Base-by-base conservation (phyloP, 371 early-diverging fungal genomes). In the Smittium mucronatum region DNA sequence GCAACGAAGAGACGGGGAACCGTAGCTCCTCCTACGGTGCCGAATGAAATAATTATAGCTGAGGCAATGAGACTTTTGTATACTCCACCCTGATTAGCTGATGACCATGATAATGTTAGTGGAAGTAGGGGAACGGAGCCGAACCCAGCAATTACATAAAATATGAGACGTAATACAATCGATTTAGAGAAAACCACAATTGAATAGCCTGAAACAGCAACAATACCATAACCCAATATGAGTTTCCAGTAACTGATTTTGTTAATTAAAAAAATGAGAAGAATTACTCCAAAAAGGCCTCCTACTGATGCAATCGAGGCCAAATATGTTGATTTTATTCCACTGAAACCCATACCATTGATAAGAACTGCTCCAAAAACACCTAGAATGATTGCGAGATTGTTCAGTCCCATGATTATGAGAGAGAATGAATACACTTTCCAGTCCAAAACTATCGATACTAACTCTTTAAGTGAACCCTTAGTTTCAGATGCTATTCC, bases 331-430 rank as follows among this genome's bases (percentile, higher is more conserved):
- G 78, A 70, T 16, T 69, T 71, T 2, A 72, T 31, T 57, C 78
- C 58, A 17, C 78, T 79, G 75, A 78, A 88, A 0, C 89, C 88
- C 77, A 88, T 81, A 25, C 83, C 80, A 31, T 79, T 78, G 72
- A 90, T 86, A 60, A 90, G 87, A 63, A 87, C 87, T 0, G 91
- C 87, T 63, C 89, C 74, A 72, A 87, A 92, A 29, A 86, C 78
- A 69, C 82, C 80, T 63, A 87, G 74, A 64, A 86, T 84, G 75
- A 86, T 84, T 28, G 87, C 81, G 1, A 88, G 88, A 8, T 83
- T 85, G 25, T 86, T 77, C 32, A 82, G 79, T 65, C 87, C 85
- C 64, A 79, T 73, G 35, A 73, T 70, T 1, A 70, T 71, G 36
- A 70, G 64, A 57, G 70, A 71, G 28, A 72, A 66, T 33, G 74